A percentile compares a stretch with the other conserved stretches of the same genome.
phyloP scores from a whole-genome alignment of 352 stramenopile species.

The Phytophthora pseudosyringae region DNA sequence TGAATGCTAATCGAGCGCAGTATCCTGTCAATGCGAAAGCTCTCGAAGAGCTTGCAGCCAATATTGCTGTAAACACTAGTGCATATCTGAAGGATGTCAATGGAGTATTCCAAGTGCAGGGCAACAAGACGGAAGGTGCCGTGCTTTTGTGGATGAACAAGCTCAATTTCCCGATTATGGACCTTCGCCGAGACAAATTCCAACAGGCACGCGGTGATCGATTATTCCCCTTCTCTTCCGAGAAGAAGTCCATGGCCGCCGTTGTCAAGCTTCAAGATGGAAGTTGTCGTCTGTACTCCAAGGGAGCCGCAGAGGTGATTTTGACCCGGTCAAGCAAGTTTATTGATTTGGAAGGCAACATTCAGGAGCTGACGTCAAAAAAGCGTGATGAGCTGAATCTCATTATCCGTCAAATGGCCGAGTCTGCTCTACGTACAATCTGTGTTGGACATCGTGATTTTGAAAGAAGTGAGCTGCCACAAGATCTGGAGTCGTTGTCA shows the following conservation, averaged over 20 bases:
- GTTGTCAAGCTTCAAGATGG: slow-evolving; percentile 55
- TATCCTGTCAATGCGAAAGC: slow-evolving; percentile 48
- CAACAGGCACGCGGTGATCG: slow-evolving; percentile 60
- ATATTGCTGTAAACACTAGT: slow-evolving; percentile 78
- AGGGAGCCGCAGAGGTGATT: slow-evolving; percentile 82
- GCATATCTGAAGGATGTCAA: slow-evolving; percentile 70
- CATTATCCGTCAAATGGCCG: slow-evolving; percentile 83
- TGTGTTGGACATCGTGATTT: slow-evolving; percentile 89
- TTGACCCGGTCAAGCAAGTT: slow-evolving; percentile 62
- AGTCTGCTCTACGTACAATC: slow-evolving; percentile 87
- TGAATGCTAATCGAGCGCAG: slow-evolving; percentile 15
- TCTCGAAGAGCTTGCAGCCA: slow-evolving; percentile 54
- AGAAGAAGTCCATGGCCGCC: slow-evolving; percentile 85
- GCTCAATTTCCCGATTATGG: slow-evolving; percentile 66
- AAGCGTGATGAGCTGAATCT: slow-evolving; percentile 75
- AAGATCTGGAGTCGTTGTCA: slow-evolving; percentile 60
- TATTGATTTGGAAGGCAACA: slow-evolving; percentile 64
- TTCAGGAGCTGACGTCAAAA: slow-evolving; percentile 59
- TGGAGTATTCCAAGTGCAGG: slow-evolving; percentile 51
- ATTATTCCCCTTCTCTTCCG: slow-evolving; percentile 81
- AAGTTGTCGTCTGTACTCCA: slow-evolving; percentile 61
- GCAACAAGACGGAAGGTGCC: slow-evolving; percentile 87
- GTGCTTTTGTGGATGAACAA: slow-evolving; percentile 80
- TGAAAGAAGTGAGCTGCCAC: slow-evolving; percentile 47
- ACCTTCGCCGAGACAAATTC: slow-evolving; percentile 62